Evolutionary conservation across 495 filamentous ascomycete species (phyloP).

Genomic region (Penicillium macrosclerotiorum): DNA sequence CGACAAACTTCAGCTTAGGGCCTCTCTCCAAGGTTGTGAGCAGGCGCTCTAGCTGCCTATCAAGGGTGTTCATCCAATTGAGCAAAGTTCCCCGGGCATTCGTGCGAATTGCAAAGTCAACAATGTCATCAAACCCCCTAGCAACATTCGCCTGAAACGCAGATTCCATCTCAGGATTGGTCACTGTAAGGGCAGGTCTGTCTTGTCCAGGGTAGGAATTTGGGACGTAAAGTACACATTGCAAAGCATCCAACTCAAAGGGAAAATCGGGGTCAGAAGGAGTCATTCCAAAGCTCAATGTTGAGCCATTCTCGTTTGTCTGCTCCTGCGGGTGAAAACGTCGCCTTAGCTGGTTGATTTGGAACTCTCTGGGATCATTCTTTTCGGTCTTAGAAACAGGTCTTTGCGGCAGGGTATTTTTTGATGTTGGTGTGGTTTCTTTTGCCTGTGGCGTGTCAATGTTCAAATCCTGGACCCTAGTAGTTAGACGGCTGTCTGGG

Average conservation of each 20-base stretch:
- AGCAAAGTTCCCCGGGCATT: conserved; percentile 60
- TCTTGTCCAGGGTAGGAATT: conserved; percentile 52
- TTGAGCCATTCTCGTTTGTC: conserved; percentile 49
- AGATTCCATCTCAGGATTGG: conserved; percentile 74
- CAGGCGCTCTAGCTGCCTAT: conserved; percentile 70
- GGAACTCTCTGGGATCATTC: conserved; percentile 70
- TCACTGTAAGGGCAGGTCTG: conserved; percentile 60
- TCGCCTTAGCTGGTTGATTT: conserved; percentile 71
- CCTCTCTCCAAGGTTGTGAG: conserved; percentile 68
- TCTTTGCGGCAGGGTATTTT: conserved; percentile 44
- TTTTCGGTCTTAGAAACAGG: conserved; percentile 65
- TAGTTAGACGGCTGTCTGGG: conserved; percentile 4
- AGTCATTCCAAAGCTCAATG: conserved; percentile 59
- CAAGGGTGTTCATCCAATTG: conserved; percentile 66
- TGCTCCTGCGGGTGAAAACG: conserved; percentile 65
- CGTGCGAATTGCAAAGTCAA: conserved; percentile 45
- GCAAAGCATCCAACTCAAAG: conserved; percentile 69
- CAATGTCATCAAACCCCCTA: conserved; percentile 70
- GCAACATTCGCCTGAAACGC: conserved; percentile 82
- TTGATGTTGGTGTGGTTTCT: conserved; percentile 9
- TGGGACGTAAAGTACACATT: conserved; percentile 72
- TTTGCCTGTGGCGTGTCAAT: conserved; percentile 9
- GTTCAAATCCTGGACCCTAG: conserved; percentile 12
- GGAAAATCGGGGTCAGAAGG: conserved; percentile 91
- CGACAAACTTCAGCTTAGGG: conserved; percentile 74